Conservation (phyloP, 345 rosid genomes). For the Combretum micranthum region DNA sequence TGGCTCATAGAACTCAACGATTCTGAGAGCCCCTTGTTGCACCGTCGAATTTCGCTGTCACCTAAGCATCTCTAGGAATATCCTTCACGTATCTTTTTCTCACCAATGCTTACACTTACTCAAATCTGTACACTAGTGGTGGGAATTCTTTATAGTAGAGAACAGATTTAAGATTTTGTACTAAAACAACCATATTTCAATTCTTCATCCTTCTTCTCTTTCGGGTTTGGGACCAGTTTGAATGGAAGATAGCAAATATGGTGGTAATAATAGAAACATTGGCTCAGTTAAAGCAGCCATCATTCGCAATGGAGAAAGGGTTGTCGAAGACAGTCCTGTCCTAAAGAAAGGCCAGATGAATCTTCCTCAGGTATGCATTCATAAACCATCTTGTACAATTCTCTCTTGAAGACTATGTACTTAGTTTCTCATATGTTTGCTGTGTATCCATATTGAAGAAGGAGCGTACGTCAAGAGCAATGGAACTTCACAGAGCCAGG, state of each 20-base stretch:
- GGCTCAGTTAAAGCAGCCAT: slow-evolving; percentile 66
- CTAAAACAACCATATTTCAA: no score
- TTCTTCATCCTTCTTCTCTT: neutral
- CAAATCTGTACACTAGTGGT: no score
- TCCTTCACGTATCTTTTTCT: no score
- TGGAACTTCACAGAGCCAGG: slow-evolving; percentile 50
- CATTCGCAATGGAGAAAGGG: slow-evolving; percentile 37
- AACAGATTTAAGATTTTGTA: no score
- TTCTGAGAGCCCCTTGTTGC: no score
- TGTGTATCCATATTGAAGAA: slow-evolving; percentile 7
- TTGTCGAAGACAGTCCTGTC: slow-evolving; percentile 29
- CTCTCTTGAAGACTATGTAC: no score
- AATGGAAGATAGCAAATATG: slow-evolving; percentile 38
- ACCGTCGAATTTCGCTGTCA: no score
- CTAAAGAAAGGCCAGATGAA: slow-evolving; percentile 28
- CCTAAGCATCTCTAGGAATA: no score
- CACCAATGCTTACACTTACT: no score
- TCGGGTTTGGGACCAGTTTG: slow-evolving; percentile 9
- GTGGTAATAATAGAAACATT: slow-evolving; percentile 24
- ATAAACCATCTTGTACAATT: no score
- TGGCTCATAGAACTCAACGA: no score
- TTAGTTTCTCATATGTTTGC: neutral
- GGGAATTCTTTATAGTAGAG: no score
- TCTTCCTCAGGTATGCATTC: slow-evolving; percentile 37
- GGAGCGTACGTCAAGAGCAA: slow-evolving; percentile 46